phyloP scores from a whole-genome alignment of 1,139 yeast genomes.

The Yamadazyma triangularis region DNA sequence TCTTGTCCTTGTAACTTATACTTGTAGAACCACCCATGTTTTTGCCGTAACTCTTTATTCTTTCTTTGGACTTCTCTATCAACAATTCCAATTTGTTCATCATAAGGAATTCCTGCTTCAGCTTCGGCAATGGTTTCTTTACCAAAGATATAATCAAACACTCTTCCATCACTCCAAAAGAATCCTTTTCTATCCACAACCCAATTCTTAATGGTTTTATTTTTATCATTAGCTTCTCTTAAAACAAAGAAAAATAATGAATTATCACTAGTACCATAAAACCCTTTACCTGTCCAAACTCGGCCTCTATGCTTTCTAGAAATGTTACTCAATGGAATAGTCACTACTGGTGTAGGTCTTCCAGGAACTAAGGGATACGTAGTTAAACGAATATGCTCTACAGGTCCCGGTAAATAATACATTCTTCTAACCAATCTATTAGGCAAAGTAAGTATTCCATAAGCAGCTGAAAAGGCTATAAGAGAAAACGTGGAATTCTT shows the following conservation, averaged over 20 bases:
- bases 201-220: slow-evolving; percentile 54
- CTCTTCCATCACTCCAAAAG: slow-evolving; percentile 91
- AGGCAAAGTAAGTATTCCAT: slow-evolving; percentile 51
- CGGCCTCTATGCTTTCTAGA: slow-evolving; percentile 58
- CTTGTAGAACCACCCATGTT: slow-evolving; percentile 39
- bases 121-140: slow-evolving; percentile 73
- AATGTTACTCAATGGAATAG: slow-evolving; percentile 56
- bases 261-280: slow-evolving; percentile 78
- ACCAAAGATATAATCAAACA: slow-evolving; percentile 75
- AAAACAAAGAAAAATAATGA: slow-evolving; percentile 70
- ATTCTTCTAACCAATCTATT: slow-evolving; percentile 69
- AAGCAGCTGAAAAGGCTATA: slow-evolving; percentile 35
- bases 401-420: slow-evolving; percentile 65
- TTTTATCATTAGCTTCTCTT: slow-evolving; percentile 43
- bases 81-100: slow-evolving; percentile 44
- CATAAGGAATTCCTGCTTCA: slow-evolving; percentile 71
- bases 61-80: slow-evolving; percentile 36
- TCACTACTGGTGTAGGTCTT: slow-evolving; percentile 68
- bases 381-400: slow-evolving; percentile 56
- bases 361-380: slow-evolving; percentile 77
- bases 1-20: slow-evolving; percentile 37
- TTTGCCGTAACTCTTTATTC: slow-evolving; percentile 31
- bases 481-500: slow-evolving; percentile 34
- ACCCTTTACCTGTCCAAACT: slow-evolving; percentile 83
- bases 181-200: slow-evolving; percentile 77